Evolutionary conservation across 257 asterid genomes (phyloP), one percentile per base, ranked within the genome.

Genomic region (Solanum microdontum): DNA sequence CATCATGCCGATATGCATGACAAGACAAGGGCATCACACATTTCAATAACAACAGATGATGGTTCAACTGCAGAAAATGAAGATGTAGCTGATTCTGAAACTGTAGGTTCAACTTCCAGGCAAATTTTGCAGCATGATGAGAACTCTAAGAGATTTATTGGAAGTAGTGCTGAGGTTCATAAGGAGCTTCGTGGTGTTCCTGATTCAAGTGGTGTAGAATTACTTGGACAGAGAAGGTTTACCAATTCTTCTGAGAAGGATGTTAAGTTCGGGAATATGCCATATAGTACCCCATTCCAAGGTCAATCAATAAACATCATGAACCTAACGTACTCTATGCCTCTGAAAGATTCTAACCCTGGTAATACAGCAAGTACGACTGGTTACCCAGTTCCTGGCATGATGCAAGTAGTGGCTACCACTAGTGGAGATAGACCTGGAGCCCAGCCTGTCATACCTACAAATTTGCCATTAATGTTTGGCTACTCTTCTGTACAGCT

Each of bases 21-120:
- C 43, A 97, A 92, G 89, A 36, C 93, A 64, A 94, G 91, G 93
- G 89, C 87, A 32, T 94, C 99, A 17, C 97, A 95, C 91, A 96
- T 95, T 92, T 95, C 99, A 87, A 93, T 95, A 82, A 94, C 94
- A 87, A 95, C 99, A 2, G 98, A 96, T 76, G 99, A 96, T 86
- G 99, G 96, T 51, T 96, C 98, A 40, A 93, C 99, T 69, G 99
- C 98, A 17, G 99, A 97, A 68, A 96, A 96, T 89, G 99, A 97
- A 91, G 99, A 96, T 73, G 98, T 96, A 4, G 98, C 98, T 36
- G 99, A 97, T 91, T 97, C 99, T 39, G 99, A 96, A 90, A 94
- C 92, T 32, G 98, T 93, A 85, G 96, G 95, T 84, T 93, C 98
- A 39, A 92, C 95, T 24, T 94, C 98, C 30, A 93, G 93, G 93